A percentile compares a stretch with the other conserved stretches of the same genome.
phyloP scores from a whole-genome alignment of 176 grass and related monocot genomes.

The Carex kokanica region DNA sequence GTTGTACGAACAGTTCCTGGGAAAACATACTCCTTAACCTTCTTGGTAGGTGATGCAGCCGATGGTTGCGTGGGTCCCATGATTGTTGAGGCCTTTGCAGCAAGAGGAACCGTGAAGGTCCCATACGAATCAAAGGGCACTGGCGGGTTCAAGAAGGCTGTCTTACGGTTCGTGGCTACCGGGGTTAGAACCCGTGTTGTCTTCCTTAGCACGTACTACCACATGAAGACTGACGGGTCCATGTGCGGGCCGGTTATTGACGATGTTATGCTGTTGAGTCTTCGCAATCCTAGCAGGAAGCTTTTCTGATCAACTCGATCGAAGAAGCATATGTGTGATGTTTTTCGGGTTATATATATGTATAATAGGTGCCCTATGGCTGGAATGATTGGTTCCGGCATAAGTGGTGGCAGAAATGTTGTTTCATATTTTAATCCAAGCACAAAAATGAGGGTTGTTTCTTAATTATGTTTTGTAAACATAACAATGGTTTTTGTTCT shows the following conservation, averaged over 20 bases:
- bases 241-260: conserved; percentile 78
- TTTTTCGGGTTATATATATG: conserved; percentile 29
- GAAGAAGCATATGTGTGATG: neutral
- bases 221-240: conserved; percentile 75
- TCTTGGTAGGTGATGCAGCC: conserved; percentile 58
- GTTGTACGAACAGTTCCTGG: conserved; percentile 56
- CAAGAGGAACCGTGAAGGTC: conserved; percentile 40
- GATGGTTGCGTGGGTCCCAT: conserved; percentile 64
- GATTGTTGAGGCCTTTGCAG: conserved; percentile 73
- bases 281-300: conserved; percentile 37
- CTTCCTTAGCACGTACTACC: conserved; percentile 82
- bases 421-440: conserved; percentile 14
- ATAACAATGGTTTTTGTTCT: neutral
- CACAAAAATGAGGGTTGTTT: neutral
- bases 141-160: conserved; percentile 62
- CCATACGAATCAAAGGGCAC: conserved; percentile 66
- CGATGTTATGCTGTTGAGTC: conserved; percentile 48
- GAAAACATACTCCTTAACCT: conserved; percentile 56
- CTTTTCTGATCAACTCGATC: conserved; percentile 24
- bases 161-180: conserved; percentile 61
- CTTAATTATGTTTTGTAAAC: conserved; percentile 13
- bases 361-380: conserved; percentile 30
- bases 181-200: conserved; percentile 46
- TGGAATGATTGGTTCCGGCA: conserved; percentile 2
- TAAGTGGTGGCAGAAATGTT: conserved; percentile 22